Conservation (phyloP, 2,329 filamentous ascomycete species). For the Dendryphion nanum region DNA sequence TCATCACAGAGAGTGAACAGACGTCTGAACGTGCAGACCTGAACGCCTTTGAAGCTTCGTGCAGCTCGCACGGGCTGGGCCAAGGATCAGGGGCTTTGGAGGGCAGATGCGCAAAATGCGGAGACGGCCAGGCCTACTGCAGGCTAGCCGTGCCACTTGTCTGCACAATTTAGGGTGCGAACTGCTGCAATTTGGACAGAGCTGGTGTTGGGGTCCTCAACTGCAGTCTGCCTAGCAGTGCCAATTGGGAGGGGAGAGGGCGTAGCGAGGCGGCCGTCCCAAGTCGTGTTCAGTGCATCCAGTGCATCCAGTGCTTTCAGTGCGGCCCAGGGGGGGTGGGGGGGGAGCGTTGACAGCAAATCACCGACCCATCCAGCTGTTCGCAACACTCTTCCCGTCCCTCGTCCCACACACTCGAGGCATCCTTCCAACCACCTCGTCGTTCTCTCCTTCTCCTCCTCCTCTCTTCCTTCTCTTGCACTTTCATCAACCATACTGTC, state of each 20-base stretch:
- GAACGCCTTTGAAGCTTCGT: slow-evolving; percentile 43
- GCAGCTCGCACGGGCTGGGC: slow-evolving; percentile 35
- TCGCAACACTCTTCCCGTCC: slow-evolving; percentile 17
- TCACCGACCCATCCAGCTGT: slow-evolving; percentile 24
- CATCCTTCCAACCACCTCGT: slow-evolving; percentile 12
- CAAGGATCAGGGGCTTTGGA: slow-evolving; percentile 41
- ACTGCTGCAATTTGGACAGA: slow-evolving; percentile 38
- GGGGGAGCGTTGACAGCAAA: slow-evolving; percentile 30
- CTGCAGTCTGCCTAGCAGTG: too few relatives aligned
- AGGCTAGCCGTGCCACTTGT: slow-evolving; percentile 39
- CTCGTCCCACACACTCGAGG: slow-evolving; percentile 1
- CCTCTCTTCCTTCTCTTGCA: slow-evolving; percentile 6
- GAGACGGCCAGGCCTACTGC: slow-evolving; percentile 39
- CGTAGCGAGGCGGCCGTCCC: slow-evolving; percentile 30
- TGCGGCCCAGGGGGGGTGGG: too few relatives aligned
- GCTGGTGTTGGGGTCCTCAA: slow-evolving; percentile 27
- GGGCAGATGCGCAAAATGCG: slow-evolving; percentile 42
- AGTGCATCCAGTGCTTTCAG: too few relatives aligned
- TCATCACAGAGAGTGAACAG: slow-evolving; percentile 35
- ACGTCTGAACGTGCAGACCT: slow-evolving; percentile 31
- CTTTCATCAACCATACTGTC: not conserved
- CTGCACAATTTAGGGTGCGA: slow-evolving; percentile 36
- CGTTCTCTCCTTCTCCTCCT: slow-evolving; percentile 22
- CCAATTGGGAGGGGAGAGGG: too few relatives aligned
- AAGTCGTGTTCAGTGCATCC: too few relatives aligned